Conservation (phyloP, 2,329 filamentous ascomycete genomes). For the Arthroderma sp. region DNA sequence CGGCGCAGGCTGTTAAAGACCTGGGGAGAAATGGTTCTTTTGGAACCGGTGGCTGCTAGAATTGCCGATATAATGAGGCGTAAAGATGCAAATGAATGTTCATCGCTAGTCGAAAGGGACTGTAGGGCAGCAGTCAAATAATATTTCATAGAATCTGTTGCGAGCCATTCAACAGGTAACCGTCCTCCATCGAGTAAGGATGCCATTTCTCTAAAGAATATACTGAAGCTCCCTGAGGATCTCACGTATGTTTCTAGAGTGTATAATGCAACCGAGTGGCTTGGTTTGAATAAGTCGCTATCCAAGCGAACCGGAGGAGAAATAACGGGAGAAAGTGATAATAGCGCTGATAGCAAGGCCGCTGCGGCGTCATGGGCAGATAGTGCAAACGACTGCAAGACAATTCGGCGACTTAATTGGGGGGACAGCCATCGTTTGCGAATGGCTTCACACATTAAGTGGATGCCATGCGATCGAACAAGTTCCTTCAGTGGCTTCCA, state of each 20-base stretch:
- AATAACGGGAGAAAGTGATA: slow-evolving; percentile 18
- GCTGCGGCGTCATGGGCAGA: slow-evolving; percentile 29
- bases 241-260: slow-evolving; percentile 24
- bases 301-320: slow-evolving; percentile 13
- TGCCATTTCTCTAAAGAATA: slow-evolving; percentile 28
- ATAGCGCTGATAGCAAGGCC: slow-evolving; percentile 23
- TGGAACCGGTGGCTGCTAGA: neutral
- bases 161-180: slow-evolving; percentile 32
- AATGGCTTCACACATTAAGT: slow-evolving; percentile 28
- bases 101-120: slow-evolving; percentile 27
- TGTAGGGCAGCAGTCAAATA: slow-evolving; percentile 28
- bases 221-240: slow-evolving; percentile 14
- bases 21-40: neutral
- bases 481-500: slow-evolving; percentile 33
- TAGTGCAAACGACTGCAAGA: slow-evolving; percentile 24
- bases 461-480: slow-evolving; percentile 31
- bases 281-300: slow-evolving; percentile 20
- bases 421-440: slow-evolving; percentile 26
- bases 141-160: slow-evolving; percentile 27
- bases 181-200: slow-evolving; percentile 24
- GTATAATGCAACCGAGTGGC: slow-evolving; percentile 23
- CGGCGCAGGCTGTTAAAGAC: neutral
- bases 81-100: slow-evolving; percentile 21
- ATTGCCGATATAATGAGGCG: slow-evolving; percentile 10
- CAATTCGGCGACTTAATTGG: slow-evolving; percentile 22